phyloP scores from a whole-genome alignment of 805 yeast genomes.

The Isabelozyma rhagii region DNA sequence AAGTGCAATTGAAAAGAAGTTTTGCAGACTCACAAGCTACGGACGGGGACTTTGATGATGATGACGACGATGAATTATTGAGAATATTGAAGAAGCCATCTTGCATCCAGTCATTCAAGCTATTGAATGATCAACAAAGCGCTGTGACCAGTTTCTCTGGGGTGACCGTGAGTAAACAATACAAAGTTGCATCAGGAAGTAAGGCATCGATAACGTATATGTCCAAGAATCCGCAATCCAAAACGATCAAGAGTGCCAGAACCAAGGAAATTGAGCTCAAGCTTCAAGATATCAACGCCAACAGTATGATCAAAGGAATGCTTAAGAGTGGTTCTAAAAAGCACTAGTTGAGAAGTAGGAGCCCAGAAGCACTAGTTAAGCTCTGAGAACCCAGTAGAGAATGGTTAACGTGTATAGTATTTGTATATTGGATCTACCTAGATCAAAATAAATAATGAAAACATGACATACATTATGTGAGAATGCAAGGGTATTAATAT shows the following conservation, averaged over 20 bases:
- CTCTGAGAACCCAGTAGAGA: too few relatives aligned
- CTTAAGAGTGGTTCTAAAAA: slow-evolving; percentile 9
- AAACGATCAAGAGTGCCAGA: slow-evolving; percentile 19
- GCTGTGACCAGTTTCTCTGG: slow-evolving; percentile 34
- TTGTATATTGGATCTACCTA: too few relatives aligned
- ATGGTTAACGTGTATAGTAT: too few relatives aligned
- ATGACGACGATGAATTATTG: slow-evolving; percentile 33
- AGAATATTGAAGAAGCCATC: slow-evolving; percentile 45
- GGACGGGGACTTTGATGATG: slow-evolving; percentile 20
- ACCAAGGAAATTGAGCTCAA: slow-evolving; percentile 23
- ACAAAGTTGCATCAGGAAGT: slow-evolving; percentile 53
- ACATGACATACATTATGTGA: background rate
- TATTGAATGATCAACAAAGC: slow-evolving; percentile 32
- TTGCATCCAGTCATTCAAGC: slow-evolving; percentile 45
- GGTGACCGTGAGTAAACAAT: slow-evolving; percentile 52
- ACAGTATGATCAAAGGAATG: slow-evolving; percentile 10
- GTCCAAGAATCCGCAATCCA: slow-evolving; percentile 28
- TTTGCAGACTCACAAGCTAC: slow-evolving; percentile 1
- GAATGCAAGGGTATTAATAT: slow-evolving; percentile 1
- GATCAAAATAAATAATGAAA: background rate
- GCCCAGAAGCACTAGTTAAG: too few relatives aligned
- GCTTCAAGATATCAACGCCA: slow-evolving; percentile 16
- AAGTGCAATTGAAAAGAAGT: slow-evolving; percentile 11
- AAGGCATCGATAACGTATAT: slow-evolving; percentile 57
- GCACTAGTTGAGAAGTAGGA: background rate